Conservation (phyloP, 2,329 filamentous ascomycete species). For the Cladosporium velox region DNA sequence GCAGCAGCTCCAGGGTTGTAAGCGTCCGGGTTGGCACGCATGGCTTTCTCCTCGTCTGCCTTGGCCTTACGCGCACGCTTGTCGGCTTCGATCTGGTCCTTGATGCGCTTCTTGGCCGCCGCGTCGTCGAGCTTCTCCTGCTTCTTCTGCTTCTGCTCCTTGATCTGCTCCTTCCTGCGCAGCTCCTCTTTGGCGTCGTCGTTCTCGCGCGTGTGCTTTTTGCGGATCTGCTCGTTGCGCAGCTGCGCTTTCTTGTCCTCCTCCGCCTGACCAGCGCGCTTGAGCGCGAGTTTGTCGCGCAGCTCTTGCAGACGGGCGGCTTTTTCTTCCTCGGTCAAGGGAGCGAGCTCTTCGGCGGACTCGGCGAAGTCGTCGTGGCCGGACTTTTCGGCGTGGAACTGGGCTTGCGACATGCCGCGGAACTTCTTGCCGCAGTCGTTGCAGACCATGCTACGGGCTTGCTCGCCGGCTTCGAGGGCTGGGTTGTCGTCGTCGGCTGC, state of each 20-base stretch:
- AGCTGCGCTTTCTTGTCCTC: slow-evolving; percentile 80
- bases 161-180: slow-evolving; percentile 83
- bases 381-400: slow-evolving; percentile 89
- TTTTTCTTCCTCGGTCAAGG: slow-evolving; percentile 90
- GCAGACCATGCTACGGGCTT: slow-evolving; percentile 81
- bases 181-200: slow-evolving; percentile 91
- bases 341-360: slow-evolving; percentile 87
- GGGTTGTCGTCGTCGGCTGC: slow-evolving; percentile 51
- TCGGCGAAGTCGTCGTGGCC: slow-evolving; percentile 90
- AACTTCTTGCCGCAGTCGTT: slow-evolving; percentile 95
- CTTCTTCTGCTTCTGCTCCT: slow-evolving; percentile 83
- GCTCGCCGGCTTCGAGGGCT: slow-evolving; percentile 68
- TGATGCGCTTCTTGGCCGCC: slow-evolving; percentile 83
- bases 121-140: slow-evolving; percentile 84
- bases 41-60: slow-evolving; percentile 81
- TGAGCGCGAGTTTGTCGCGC: slow-evolving; percentile 68
- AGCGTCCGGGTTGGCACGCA: slow-evolving; percentile 71
- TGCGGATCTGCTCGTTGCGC: slow-evolving; percentile 80
- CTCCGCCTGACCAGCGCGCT: slow-evolving; percentile 67
- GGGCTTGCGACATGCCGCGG: slow-evolving; percentile 74
- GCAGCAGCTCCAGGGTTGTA: slow-evolving; percentile 49
- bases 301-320: slow-evolving; percentile 75
- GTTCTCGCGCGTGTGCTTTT: slow-evolving; percentile 84
- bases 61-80: slow-evolving; percentile 86
- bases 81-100: slow-evolving; percentile 92